Conservation (phyloP, 176 grass and related monocot genomes). For the Secale cereale region DNA sequence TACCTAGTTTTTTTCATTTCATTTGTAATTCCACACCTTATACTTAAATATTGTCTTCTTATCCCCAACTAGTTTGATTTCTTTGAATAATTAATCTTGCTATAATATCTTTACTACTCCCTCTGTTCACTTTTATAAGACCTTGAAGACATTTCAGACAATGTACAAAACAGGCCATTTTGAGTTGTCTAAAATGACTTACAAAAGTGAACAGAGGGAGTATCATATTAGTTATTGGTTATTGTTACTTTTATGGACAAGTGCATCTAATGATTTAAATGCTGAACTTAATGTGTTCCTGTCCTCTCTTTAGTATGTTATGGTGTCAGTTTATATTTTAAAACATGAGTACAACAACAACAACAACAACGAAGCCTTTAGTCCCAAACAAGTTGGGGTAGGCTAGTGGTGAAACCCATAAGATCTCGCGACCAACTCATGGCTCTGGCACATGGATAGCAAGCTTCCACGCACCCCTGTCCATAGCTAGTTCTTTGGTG, state of each 20-base stretch:
- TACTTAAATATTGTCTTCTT: not conserved
- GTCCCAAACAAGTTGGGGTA: no score
- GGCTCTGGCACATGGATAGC: no score
- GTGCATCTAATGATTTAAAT: not conserved
- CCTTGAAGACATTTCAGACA: no score
- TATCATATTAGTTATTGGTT: not conserved
- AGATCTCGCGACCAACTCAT: no score
- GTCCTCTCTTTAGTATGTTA: not conserved
- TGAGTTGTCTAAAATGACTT: no score
- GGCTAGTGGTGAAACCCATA: no score
- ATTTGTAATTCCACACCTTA: not conserved
- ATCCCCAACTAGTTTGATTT: not conserved
- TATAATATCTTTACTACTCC: slow-evolving; percentile 1
- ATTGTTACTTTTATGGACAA: not conserved
- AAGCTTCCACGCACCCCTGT: no score
- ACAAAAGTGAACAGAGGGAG: no score
- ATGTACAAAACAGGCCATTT: no score
- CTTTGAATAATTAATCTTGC: not conserved
- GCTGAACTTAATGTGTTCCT: not conserved
- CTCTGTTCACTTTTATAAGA: no score
- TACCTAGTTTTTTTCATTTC: not conserved
- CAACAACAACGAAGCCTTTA: no score
- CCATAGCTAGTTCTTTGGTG: no score
- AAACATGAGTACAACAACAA: not conserved
- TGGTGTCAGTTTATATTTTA: not conserved